Conservation (phyloP, 139 green algal genomes). For the Volvox reticuliferus region DNA sequence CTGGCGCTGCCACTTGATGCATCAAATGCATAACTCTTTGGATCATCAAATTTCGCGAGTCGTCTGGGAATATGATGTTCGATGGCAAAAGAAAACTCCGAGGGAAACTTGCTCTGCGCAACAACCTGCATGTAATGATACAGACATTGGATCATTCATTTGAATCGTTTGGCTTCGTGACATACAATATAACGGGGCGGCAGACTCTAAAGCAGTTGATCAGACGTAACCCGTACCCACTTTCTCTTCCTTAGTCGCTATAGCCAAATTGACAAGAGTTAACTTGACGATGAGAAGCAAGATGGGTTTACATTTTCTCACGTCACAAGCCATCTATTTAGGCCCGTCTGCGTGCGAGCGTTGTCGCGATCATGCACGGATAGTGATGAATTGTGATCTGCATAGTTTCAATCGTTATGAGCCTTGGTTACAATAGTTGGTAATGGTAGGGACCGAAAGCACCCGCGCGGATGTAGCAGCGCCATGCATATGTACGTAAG, state of each 20-base stretch:
- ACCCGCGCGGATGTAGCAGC: too few species aligned
- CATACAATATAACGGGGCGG: too few species aligned
- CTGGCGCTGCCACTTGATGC: not conserved
- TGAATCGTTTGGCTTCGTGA: too few species aligned
- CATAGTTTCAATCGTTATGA: not conserved
- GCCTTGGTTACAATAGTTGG: too few species aligned
- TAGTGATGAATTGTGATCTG: not conserved
- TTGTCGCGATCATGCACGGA: not conserved
- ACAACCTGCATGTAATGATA: not conserved
- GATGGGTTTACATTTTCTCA: not conserved
- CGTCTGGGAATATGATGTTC: not conserved
- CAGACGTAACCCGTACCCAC: not conserved
- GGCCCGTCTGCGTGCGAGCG: not conserved
- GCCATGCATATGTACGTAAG: too few species aligned
- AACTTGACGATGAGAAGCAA: not conserved
- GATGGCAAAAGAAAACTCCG: not conserved
- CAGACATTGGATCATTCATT: not conserved
- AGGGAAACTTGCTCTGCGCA: not conserved
- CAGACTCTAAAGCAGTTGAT: not conserved
- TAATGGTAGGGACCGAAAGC: too few species aligned
- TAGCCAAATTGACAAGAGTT: not conserved
- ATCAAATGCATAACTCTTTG: not conserved
- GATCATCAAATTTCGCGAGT: too few species aligned
- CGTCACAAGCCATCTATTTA: constrained; percentile 1
- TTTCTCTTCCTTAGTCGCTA: not conserved